Evolutionary conservation across 495 filamentous ascomycete species (phyloP).

Genomic region (Xylaria longipes): DNA sequence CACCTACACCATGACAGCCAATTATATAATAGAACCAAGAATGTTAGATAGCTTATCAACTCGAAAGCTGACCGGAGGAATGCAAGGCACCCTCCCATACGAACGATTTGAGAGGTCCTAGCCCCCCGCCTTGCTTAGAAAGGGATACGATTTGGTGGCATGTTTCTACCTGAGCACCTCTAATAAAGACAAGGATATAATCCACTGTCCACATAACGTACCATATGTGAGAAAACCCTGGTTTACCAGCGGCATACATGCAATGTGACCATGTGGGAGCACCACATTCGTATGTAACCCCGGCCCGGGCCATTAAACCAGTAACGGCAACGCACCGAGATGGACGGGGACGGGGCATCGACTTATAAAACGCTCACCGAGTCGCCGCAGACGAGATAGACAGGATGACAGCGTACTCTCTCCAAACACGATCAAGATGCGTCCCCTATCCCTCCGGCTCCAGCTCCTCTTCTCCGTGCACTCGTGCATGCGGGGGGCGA

Average conservation of each 20-base stretch:
- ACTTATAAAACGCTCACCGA: conserved; percentile 7
- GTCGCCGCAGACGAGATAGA: not conserved
- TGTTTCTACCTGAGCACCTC: not conserved
- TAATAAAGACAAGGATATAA: not conserved
- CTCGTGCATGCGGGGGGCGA: not conserved
- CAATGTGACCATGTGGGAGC: not conserved
- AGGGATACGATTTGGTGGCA: not conserved
- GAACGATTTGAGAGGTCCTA: not conserved
- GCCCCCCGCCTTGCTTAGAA: conserved; percentile 12
- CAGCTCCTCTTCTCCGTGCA: not conserved
- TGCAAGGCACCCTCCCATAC: not conserved
- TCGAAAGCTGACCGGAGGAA: not conserved
- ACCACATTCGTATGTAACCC: not conserved
- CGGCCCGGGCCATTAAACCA: not conserved
- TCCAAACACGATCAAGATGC: not conserved
- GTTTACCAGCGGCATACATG: not conserved
- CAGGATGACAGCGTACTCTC: not conserved
- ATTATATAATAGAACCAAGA: not conserved
- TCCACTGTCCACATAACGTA: not conserved
- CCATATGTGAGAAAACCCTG: not conserved
- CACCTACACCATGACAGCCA: not conserved
- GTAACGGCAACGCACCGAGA: too few relatives aligned
- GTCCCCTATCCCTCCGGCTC: not conserved
- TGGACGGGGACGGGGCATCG: not conserved
- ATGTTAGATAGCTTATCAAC: not conserved